A percentile compares a stretch with the other conserved stretches of the same genome.
These are phyloP conservation scores for Cucumis hystrix DNA, from an alignment of 306 rosid genomes.

Conservation along the genomic window DNA sequence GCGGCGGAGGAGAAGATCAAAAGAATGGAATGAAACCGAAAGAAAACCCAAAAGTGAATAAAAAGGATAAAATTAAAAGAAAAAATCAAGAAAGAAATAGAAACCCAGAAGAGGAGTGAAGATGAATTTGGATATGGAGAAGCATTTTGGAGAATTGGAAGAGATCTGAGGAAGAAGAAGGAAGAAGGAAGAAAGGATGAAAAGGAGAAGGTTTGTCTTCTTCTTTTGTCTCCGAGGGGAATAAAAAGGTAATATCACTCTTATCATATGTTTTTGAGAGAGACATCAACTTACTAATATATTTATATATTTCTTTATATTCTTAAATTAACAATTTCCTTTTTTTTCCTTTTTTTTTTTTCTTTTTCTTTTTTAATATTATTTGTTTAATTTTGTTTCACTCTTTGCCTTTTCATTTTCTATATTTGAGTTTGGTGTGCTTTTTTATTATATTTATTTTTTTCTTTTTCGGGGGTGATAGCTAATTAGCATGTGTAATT, in stretches of 20 bases:
- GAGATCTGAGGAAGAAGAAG: conserved; percentile 3
- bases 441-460: not conserved
- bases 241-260: conserved; percentile 7
- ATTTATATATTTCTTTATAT: not conserved
- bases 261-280: not conserved
- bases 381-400: not conserved
- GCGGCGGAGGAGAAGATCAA: not conserved
- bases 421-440: not conserved
- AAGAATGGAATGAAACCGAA: not conserved
- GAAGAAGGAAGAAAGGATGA: no score
- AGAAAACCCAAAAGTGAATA: no score
- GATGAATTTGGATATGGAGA: not conserved
- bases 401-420: not conserved
- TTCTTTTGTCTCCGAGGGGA: not conserved
- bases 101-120: not conserved
- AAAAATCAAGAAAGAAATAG: not conserved
- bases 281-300: not conserved
- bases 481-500: not conserved
- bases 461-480: not conserved
- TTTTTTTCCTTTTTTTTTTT: not conserved
- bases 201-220: conserved; percentile 8
- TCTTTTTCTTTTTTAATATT: not conserved
- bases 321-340: not conserved
- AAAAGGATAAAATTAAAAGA: not conserved
- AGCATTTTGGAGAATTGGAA: not conserved